A percentile compares a stretch with the other conserved stretches of the same genome.
phyloP scores from a whole-genome alignment of 2,329 filamentous ascomycete species.

The Arthrobotrys iridis region DNA sequence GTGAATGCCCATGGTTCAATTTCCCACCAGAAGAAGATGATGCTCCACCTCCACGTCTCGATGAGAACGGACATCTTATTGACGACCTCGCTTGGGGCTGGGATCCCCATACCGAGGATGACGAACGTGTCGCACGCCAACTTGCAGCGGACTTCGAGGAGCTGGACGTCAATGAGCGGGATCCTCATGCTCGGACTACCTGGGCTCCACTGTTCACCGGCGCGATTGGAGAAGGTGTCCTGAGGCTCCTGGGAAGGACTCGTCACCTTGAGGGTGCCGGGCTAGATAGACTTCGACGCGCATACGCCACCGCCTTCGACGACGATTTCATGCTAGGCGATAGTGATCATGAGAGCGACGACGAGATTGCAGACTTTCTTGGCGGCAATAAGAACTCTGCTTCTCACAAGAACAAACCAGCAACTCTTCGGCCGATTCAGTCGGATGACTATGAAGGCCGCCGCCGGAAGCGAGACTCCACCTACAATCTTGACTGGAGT shows the following conservation, averaged over 20 bases:
- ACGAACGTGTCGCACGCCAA: slow-evolving; percentile 45
- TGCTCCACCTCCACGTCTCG: slow-evolving; percentile 34
- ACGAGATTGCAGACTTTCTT: slow-evolving; percentile 37
- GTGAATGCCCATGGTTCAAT: slow-evolving; percentile 53
- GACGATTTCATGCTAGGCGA: slow-evolving; percentile 40
- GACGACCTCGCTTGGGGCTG: slow-evolving; percentile 50
- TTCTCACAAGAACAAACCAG: slow-evolving; percentile 1
- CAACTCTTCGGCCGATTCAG: slow-evolving; percentile 31
- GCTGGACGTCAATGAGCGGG: slow-evolving; percentile 35
- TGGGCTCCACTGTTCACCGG: slow-evolving; percentile 49
- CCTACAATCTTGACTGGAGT: slow-evolving; percentile 50
- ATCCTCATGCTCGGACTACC: slow-evolving; percentile 20
- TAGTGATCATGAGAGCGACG: slow-evolving; percentile 37
- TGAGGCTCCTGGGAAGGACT: slow-evolving; percentile 39
- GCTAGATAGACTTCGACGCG: slow-evolving; percentile 43
- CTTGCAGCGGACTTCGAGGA: slow-evolving; percentile 48
- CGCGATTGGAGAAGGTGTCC: slow-evolving; percentile 43
- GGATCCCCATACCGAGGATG: slow-evolving; percentile 31
- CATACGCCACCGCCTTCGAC: slow-evolving; percentile 42
- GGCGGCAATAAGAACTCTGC: slow-evolving; percentile 11
- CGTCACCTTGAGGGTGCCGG: slow-evolving; percentile 41
- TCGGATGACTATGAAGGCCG: slow-evolving; percentile 33
- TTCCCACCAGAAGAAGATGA: slow-evolving; percentile 52
- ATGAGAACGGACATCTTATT: slow-evolving; percentile 23
- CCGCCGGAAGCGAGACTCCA: slow-evolving; percentile 35